A percentile compares a stretch with the other conserved stretches of the same genome.
phyloP scores from a whole-genome alignment of 2,329 filamentous ascomycete genomes.

The Fusarium protoensiforme region DNA sequence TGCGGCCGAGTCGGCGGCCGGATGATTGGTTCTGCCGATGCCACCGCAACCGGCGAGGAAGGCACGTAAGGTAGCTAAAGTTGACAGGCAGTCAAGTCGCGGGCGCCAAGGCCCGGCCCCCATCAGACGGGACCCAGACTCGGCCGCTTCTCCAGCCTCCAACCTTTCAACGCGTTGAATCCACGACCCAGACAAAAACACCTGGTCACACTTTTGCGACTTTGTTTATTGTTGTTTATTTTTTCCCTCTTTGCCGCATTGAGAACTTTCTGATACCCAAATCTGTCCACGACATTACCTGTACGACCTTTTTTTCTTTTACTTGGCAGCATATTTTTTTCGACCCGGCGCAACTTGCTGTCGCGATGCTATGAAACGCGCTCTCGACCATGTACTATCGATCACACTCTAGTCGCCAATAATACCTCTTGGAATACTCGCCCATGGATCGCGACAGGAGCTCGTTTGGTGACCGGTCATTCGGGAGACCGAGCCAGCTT shows the following conservation, averaged over 20 bases:
- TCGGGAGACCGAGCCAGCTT: constrained; percentile 40
- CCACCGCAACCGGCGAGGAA: background rate
- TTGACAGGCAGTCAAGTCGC: constrained; percentile 7
- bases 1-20: background rate
- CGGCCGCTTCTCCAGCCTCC: constrained; percentile 9
- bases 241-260: constrained; percentile 8
- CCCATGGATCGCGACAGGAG: constrained; percentile 43
- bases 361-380: constrained; percentile 41
- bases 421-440: constrained; percentile 8
- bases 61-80: background rate
- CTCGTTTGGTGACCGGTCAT: constrained; percentile 29
- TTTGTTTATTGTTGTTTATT: constrained; percentile 23
- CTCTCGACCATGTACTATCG: constrained; percentile 30
- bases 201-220: constrained; percentile 27
- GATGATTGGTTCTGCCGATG: constrained; percentile 12
- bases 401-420: constrained; percentile 19
- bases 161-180: constrained; percentile 32
- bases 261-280: constrained; percentile 1
- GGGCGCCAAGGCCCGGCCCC: constrained; percentile 6
- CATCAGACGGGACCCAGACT: too few species aligned
- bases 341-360: constrained; percentile 3
- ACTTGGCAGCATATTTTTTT: background rate
- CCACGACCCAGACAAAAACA: constrained; percentile 35
- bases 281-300: constrained; percentile 3
- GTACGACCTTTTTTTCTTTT: constrained; percentile 2